Conservation (phyloP, 164 flowering plant genomes). For the Paratinospora sagittata region DNA sequence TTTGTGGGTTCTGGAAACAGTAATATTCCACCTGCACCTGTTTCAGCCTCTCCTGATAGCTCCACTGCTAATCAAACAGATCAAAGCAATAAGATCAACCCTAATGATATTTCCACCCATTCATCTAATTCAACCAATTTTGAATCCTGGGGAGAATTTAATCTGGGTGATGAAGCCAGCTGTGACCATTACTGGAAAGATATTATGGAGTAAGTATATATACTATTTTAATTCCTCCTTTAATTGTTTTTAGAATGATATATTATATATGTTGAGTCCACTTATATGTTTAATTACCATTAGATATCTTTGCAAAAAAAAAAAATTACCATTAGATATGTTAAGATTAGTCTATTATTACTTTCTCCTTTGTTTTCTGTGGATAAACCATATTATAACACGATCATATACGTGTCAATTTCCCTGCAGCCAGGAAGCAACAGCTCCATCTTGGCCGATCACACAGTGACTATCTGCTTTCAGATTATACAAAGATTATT, state of each 20-base stretch:
- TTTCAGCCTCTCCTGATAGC: conserved; percentile 13
- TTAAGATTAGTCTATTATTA: background rate
- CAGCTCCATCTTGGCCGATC: conserved; percentile 14
- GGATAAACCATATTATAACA: background rate
- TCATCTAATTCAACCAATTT: conserved; percentile 28
- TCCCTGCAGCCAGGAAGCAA: conserved; percentile 20
- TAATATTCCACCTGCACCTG: conserved; percentile 15
- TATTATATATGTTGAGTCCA: background rate
- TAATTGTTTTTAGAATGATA: background rate
- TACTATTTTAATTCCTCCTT: background rate
- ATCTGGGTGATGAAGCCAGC: conserved; percentile 33
- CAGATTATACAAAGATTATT: background rate
- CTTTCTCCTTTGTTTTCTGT: background rate
- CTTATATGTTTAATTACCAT: background rate
- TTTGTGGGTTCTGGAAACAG: background rate
- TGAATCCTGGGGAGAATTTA: conserved; percentile 42
- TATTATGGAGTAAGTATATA: conserved; percentile 32
- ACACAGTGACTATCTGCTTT: background rate
- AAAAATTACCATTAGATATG: background rate
- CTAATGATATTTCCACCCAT: conserved; percentile 17
- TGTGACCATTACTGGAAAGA: conserved; percentile 34
- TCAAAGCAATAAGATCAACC: conserved; percentile 14
- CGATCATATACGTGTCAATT: background rate
- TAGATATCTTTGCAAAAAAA: too few relatives aligned
- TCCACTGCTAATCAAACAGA: conserved; percentile 4